Evolutionary conservation across 352 stramenopile species (phyloP).

Genomic region (Bremia lactucae): DNA sequence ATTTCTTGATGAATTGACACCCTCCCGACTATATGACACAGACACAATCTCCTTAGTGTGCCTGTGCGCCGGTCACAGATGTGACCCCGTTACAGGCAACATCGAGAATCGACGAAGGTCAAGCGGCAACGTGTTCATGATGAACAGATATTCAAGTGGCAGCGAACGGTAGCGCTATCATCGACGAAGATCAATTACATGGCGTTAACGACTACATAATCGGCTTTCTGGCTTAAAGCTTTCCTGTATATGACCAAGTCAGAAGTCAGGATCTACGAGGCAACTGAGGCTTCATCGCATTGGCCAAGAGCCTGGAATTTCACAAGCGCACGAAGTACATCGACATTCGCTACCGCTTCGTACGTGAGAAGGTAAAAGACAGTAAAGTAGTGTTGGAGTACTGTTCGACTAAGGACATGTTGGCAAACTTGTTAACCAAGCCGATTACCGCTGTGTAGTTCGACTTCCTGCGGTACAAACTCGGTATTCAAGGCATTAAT

Average conservation of each 20-base stretch:
- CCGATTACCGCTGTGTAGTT: background rate
- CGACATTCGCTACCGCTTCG: background rate
- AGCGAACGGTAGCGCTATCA: background rate
- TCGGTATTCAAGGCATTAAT: too few species aligned
- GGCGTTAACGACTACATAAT: background rate
- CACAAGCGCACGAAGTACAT: background rate
- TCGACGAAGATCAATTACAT: background rate
- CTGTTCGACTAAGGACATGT: background rate
- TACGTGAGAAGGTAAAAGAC: background rate
- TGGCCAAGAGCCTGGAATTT: background rate
- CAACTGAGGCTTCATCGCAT: background rate
- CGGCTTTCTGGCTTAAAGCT: background rate
- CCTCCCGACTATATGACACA: too few species aligned
- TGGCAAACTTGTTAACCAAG: background rate
- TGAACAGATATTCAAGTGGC: background rate
- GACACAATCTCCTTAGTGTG: too few species aligned
- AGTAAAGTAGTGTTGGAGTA: background rate
- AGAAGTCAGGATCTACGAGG: background rate
- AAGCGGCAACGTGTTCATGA: background rate
- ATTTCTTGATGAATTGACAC: too few species aligned
- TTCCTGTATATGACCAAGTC: background rate
- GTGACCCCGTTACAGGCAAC: too few species aligned
- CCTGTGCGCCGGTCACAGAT: too few species aligned
- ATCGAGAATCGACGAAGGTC: background rate
- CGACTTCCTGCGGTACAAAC: background rate